Conservation (phyloP, 306 rosid genomes). For the Chamaecrista fasciculata region DNA sequence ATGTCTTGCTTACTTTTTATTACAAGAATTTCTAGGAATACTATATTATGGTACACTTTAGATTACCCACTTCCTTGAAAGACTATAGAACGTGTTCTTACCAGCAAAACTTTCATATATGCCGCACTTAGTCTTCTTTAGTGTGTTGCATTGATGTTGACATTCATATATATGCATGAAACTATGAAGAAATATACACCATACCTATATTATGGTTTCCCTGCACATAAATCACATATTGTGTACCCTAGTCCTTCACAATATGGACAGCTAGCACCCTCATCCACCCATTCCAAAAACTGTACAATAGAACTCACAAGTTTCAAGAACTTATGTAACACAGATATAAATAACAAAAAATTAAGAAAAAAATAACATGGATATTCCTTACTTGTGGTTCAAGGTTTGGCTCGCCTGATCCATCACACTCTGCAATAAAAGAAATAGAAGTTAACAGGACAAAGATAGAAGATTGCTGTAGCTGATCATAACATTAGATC, state of each 20-base stretch:
- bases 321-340: constrained; percentile 11
- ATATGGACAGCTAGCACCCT: constrained; percentile 74
- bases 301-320: constrained; percentile 41
- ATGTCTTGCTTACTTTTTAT: background rate
- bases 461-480: constrained; percentile 12
- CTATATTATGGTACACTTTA: background rate
- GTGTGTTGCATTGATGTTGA: constrained; percentile 16
- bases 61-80: background rate
- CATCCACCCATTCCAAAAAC: constrained; percentile 92
- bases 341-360: background rate
- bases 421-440: constrained; percentile 79
- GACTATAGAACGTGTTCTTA: background rate
- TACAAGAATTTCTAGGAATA: background rate
- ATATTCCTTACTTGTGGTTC: constrained; percentile 76
- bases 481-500: constrained; percentile 10
- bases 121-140: too few relatives aligned
- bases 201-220: constrained; percentile 41
- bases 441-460: constrained; percentile 30
- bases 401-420: constrained; percentile 82
- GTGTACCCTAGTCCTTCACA: constrained; percentile 80
- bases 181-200: constrained; percentile 21
- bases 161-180: constrained; percentile 18
- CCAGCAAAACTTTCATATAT: background rate
- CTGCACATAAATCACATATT: constrained; percentile 68
- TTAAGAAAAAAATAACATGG: background rate